Conservation (phyloP, 2,329 filamentous ascomycete genomes). For the Calcarisporium arbuscula region DNA sequence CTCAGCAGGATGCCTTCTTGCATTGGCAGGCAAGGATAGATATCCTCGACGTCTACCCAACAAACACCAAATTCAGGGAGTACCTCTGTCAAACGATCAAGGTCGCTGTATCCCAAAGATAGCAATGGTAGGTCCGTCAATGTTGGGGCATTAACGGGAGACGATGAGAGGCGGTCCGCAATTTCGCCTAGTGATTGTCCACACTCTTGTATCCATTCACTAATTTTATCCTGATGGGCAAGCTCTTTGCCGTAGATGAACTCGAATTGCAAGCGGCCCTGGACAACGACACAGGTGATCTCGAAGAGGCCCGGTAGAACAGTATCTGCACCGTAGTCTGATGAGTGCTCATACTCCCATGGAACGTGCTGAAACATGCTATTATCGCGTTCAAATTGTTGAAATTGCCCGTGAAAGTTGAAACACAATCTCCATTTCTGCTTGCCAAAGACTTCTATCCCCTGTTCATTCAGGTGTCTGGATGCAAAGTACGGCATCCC, state of each 20-base stretch:
- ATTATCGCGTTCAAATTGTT: slow-evolving; percentile 38
- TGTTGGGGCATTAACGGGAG: neutral
- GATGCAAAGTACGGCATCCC: neutral
- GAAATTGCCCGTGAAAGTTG: slow-evolving; percentile 38
- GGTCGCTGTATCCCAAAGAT: neutral
- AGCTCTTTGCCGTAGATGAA: neutral
- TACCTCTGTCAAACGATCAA: neutral
- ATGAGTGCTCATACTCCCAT: neutral
- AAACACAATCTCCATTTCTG: slow-evolving; percentile 39
- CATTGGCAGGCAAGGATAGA: slow-evolving; percentile 2
- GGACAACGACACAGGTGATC: neutral
- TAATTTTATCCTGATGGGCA: neutral
- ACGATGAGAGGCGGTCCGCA: neutral
- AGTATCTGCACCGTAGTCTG: neutral
- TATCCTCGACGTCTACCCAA: slow-evolving; percentile 1
- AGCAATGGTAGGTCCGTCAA: neutral
- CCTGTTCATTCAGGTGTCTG: slow-evolving; percentile 10
- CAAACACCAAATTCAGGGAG: neutral
- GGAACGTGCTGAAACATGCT: too few relatives aligned
- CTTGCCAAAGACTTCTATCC: slow-evolving; percentile 23
- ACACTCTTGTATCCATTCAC: neutral
- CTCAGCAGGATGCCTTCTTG: slow-evolving; percentile 3
- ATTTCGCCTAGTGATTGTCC: neutral
- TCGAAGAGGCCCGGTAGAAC: neutral
- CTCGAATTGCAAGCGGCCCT: neutral